These are phyloP conservation scores for Hibiscus tridactylites DNA, from an alignment of 345 rosid species.

Conservation along the genomic window DNA sequence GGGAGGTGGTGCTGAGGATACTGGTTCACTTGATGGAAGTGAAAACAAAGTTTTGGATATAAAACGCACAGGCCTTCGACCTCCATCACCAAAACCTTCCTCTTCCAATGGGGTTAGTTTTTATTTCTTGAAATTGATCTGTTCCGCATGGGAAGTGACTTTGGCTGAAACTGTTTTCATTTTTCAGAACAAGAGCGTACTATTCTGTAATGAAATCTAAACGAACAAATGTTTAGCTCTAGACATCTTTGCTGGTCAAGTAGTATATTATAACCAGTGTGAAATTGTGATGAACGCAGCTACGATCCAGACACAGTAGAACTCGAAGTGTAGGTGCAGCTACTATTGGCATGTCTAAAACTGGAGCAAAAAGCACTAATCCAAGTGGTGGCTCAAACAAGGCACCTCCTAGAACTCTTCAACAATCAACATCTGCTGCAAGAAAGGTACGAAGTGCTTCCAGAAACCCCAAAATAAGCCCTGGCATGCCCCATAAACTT, in stretches of 20 bases:
- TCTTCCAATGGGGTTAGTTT: constrained; percentile 88
- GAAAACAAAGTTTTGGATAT: background rate
- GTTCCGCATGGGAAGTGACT: background rate
- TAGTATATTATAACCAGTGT: background rate
- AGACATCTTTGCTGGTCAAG: background rate
- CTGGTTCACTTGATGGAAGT: constrained; percentile 18
- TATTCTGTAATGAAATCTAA: background rate
- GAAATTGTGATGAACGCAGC: constrained; percentile 35
- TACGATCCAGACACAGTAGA: constrained; percentile 9
- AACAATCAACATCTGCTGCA: constrained; percentile 13
- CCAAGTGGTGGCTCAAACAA: constrained; percentile 27
- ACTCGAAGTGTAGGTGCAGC: background rate
- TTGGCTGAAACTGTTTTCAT: background rate
- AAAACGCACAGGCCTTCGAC: constrained; percentile 72
- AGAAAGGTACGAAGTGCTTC: constrained; percentile 28
- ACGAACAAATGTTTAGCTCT: background rate
- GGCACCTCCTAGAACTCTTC: constrained; percentile 20
- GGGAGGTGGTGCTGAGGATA: constrained; percentile 25
- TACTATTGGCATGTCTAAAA: constrained; percentile 17
- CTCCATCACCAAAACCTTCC: constrained; percentile 90
- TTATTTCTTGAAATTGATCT: constrained; percentile 14
- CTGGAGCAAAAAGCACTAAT: constrained; percentile 22
- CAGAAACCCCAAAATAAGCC: constrained; percentile 29
- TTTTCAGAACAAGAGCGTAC: background rate
- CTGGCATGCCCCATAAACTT: constrained; percentile 27